Base-by-base conservation (phyloP, 2,329 filamentous ascomycete species). In the Diplodia mutila region DNA sequence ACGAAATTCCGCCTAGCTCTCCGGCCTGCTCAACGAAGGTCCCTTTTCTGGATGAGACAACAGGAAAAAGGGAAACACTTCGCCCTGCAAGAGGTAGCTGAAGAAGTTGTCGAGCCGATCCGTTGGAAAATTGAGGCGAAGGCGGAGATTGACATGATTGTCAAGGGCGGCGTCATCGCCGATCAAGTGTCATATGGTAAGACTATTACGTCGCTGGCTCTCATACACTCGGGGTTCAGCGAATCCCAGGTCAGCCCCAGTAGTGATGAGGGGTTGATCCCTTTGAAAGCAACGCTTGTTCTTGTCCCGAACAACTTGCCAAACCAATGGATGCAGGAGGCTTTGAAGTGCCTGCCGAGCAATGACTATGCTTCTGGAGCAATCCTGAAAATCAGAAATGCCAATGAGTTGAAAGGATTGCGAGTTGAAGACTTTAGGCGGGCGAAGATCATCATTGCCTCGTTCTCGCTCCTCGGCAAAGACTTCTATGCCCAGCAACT, bases 111-210 rank as follows among this genome's bases (percentile, higher is more conserved):
- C 4, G 53, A 57, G 11, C 51, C 57, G 7, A 72, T 89, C 34
- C 81, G 83, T 12, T 90, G 87, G 85, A 83, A 85, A 67, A 82
- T 83, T 2, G 88, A 90, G 73, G 87, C 80, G 1, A 77, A 75
- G n/a, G 84, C 82, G n/a, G 71, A 81, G 68, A 74, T 79, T 42
- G 27, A 75, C n/a, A 59, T 80, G 64, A 42, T 68, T 37, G 69
- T 89, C 49, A 83, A 82, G 21, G 89, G 89, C 14, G 89, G 89
- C 5, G 81, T 91, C 21, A 79, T 90, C 39, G 88, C 88, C 2
- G 87, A 90, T 72, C 82, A 86, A 53, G 87, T 90, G 39, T 88
- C 87, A 0, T 91, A 89, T 72, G 89, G 89, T 0, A 91, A 91
- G 72, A 91, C 89, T 0, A 84, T 87, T 1, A 84, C 85, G 0